A percentile compares a stretch with the other conserved stretches of the same genome.
phyloP scores from a whole-genome alignment of 352 stramenopile genomes.

The Globisporangium spiculum region DNA sequence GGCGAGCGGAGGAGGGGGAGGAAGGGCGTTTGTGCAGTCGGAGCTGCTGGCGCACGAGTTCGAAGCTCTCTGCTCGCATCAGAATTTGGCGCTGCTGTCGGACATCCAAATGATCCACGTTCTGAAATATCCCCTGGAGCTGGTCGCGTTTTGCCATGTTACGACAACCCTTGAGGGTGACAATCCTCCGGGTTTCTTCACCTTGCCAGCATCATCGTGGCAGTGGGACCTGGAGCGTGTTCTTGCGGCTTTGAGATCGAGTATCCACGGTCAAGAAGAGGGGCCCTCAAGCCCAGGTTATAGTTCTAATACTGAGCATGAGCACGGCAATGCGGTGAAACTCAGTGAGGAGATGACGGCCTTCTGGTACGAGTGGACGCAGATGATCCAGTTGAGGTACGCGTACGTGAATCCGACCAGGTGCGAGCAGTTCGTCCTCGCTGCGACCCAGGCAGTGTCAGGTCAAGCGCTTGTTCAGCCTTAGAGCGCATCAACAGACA shows the following conservation, averaged over 20 bases:
- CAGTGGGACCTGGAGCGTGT: constrained; percentile 10
- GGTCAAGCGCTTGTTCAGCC: not conserved
- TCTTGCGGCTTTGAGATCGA: constrained; percentile 3
- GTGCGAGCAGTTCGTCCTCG: constrained; percentile 20
- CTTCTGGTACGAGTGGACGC: constrained; percentile 24
- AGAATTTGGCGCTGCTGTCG: constrained; percentile 19
- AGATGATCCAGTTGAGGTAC: constrained; percentile 49
- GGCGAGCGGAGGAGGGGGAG: not conserved
- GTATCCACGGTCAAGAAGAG: constrained; percentile 4
- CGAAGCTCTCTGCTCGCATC: constrained; percentile 12
- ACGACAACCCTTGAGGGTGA: constrained; percentile 10
- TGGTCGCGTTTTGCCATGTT: constrained; percentile 36
- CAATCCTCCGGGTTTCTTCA: not conserved
- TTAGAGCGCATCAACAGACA: not conserved
- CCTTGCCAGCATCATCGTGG: not conserved
- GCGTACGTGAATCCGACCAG: constrained; percentile 34
- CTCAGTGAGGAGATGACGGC: constrained; percentile 4
- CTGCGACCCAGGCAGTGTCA: constrained; percentile 4
- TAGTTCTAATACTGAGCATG: not conserved
- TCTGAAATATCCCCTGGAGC: constrained; percentile 42
- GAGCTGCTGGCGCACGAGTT: constrained; percentile 21
- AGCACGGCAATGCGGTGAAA: not conserved
- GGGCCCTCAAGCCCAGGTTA: not conserved
- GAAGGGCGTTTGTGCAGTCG: constrained; percentile 12
- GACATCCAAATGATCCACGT: constrained; percentile 27